Evolutionary conservation across 1,284 basidiomycete genomes (phyloP).

Genomic region (Waitea zeae): DNA sequence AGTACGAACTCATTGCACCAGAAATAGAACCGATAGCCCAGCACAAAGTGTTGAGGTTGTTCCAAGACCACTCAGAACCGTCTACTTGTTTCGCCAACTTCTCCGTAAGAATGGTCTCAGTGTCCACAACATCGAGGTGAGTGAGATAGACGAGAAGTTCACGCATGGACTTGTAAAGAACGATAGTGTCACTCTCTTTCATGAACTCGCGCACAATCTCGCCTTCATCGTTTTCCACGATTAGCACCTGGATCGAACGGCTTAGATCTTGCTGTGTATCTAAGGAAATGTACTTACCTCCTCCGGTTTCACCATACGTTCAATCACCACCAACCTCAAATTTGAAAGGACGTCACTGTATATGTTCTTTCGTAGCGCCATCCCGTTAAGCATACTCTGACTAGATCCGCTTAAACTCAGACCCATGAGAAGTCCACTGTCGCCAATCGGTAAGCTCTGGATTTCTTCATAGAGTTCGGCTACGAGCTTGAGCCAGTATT

Average conservation of each 20-base stretch:
- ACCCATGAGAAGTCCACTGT: constrained; percentile 88
- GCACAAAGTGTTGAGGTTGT: constrained; percentile 96
- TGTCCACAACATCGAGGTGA: constrained; percentile 91
- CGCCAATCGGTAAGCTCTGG: constrained; percentile 80
- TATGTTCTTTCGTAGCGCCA: constrained; percentile 82
- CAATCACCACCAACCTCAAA: constrained; percentile 90
- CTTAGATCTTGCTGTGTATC: no score
- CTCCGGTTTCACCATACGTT: constrained; percentile 99
- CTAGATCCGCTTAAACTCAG: constrained; percentile 67
- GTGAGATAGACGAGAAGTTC: constrained; percentile 95
- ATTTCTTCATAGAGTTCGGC: constrained; percentile 98
- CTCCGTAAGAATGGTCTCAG: constrained; percentile 93
- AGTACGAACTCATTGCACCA: constrained; percentile 86
- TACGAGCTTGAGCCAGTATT: constrained; percentile 99
- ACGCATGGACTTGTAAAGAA: constrained; percentile 98
- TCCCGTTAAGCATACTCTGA: constrained; percentile 52
- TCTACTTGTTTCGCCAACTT: constrained; percentile 96
- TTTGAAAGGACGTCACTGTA: constrained; percentile 93
- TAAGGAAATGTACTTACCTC: constrained; percentile 73
- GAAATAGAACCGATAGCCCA: constrained; percentile 99
- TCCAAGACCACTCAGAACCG: constrained; percentile 98
- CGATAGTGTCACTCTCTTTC: constrained; percentile 98
- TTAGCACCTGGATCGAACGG: constrained; percentile 52
- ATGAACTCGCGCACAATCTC: constrained; percentile 99
- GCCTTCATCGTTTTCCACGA: constrained; percentile 99